phyloP scores from a whole-genome alignment of 2,329 filamentous ascomycete species.

The Curvularia sp. region DNA sequence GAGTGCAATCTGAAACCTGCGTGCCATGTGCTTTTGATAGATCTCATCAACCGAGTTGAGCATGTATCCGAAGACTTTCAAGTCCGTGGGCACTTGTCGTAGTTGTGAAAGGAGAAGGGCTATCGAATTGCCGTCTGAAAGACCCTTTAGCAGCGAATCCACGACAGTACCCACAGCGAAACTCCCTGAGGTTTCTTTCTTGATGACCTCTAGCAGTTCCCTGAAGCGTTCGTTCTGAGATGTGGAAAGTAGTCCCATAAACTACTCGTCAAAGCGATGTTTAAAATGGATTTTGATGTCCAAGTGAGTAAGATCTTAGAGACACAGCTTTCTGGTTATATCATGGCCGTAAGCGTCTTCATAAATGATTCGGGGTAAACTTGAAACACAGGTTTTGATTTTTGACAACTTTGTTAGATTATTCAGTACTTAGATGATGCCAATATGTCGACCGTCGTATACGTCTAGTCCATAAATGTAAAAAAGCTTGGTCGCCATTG shows the following conservation, averaged over 20 bases:
- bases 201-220: background rate
- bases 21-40: slow-evolving; percentile 21
- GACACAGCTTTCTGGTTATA: background rate
- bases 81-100: slow-evolving; percentile 17
- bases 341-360: background rate
- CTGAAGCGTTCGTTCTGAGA: background rate
- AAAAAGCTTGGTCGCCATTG: slow-evolving; percentile 15
- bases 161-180: slow-evolving; percentile 2
- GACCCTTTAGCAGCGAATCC: slow-evolving; percentile 1
- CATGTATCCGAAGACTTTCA: slow-evolving; percentile 27
- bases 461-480: slow-evolving; percentile 29
- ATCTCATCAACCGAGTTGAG: slow-evolving; percentile 12
- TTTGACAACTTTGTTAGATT: background rate
- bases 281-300: background rate
- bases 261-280: background rate
- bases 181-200: background rate
- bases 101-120: slow-evolving; percentile 9
- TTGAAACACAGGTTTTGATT: slow-evolving; percentile 21
- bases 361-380: slow-evolving; percentile 14
- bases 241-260: background rate
- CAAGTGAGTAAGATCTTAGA: background rate
- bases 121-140: background rate
- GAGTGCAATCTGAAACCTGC: slow-evolving; percentile 20
- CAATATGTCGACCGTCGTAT: slow-evolving; percentile 13
- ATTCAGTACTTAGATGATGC: slow-evolving; percentile 11